phyloP scores from a whole-genome alignment of 2,329 filamentous ascomycete species.

The Xylaria sp. region DNA sequence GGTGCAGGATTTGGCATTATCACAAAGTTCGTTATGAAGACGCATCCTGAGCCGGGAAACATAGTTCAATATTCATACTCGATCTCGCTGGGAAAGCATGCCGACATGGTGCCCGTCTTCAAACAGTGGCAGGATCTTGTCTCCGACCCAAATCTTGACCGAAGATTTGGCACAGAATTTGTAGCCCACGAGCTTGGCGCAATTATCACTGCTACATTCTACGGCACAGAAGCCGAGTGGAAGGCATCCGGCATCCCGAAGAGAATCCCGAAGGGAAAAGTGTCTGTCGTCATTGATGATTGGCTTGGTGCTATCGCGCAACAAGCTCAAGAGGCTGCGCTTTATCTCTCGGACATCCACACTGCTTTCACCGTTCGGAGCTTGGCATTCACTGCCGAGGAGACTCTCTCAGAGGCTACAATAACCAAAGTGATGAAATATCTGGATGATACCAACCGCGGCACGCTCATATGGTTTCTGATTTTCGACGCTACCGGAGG shows the following conservation, averaged over 20 bases:
- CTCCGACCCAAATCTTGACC: conserved; percentile 59
- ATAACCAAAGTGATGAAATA: conserved; percentile 60
- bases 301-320: conserved; percentile 66
- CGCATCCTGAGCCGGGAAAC: conserved; percentile 59
- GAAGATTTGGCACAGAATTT: conserved; percentile 63
- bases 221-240: conserved; percentile 63
- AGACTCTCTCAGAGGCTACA: conserved; percentile 51
- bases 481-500: conserved; percentile 68
- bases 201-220: conserved; percentile 65
- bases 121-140: conserved; percentile 64
- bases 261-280: conserved; percentile 50
- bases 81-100: conserved; percentile 54
- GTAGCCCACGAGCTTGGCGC: conserved; percentile 59
- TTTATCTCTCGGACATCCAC: conserved; percentile 54
- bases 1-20: conserved; percentile 62
- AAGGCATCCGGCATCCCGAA: conserved; percentile 54
- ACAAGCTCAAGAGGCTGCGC: conserved; percentile 54
- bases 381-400: conserved; percentile 56
- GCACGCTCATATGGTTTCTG: conserved; percentile 62
- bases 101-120: conserved; percentile 56
- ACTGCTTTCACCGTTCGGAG: conserved; percentile 63
- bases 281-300: conserved; percentile 59
- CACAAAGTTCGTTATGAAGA: conserved; percentile 62
- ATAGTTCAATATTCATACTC: conserved; percentile 65
- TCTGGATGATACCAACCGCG: conserved; percentile 54